These are phyloP conservation scores for Isatis tinctoria DNA, from an alignment of 345 rosid species.

Conservation along the genomic window DNA sequence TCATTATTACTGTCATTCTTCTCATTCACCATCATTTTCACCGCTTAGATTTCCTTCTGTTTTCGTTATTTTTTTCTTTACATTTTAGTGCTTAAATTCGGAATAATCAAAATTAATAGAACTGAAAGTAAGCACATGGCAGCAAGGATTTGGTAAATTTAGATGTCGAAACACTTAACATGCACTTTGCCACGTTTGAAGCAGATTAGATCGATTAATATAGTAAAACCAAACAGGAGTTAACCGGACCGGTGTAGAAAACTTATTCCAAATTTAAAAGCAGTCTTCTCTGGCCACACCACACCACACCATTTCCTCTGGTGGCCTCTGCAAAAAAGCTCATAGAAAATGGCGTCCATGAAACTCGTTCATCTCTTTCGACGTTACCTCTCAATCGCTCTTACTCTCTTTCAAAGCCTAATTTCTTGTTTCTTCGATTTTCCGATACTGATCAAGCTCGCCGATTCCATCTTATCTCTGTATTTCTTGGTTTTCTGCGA, in stretches of 20 bases:
- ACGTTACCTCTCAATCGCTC: constrained; percentile 12
- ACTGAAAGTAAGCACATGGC: neutral
- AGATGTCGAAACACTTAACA: constrained; percentile 20
- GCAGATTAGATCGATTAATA: neutral
- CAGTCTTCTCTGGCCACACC: neutral
- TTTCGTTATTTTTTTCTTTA: neutral
- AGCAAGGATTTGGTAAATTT: neutral
- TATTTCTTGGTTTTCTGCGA: constrained; percentile 44
- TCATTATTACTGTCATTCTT: too few species aligned
- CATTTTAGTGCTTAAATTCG: neutral
- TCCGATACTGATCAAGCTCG: constrained; percentile 34
- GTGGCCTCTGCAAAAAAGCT: neutral
- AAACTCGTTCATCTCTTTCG: constrained; percentile 25
- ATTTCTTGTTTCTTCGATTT: constrained; percentile 14
- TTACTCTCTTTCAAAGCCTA: constrained; percentile 21
- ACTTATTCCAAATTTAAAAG: neutral
- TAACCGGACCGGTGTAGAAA: neutral
- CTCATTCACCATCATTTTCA: too few species aligned
- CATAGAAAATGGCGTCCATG: constrained; percentile 34
- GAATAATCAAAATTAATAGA: neutral
- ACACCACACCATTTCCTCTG: constrained; percentile 4
- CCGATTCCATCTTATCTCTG: constrained; percentile 40
- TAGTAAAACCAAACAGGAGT: neutral
- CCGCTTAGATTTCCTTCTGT: neutral
- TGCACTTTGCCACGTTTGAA: constrained; percentile 27